Percentiles rank a stretch among this genome's conserved stretches.
These are phyloP conservation scores for Symbiodinium pilosum DNA, from an alignment of 73 alveolate species.

Conservation along the genomic window DNA sequence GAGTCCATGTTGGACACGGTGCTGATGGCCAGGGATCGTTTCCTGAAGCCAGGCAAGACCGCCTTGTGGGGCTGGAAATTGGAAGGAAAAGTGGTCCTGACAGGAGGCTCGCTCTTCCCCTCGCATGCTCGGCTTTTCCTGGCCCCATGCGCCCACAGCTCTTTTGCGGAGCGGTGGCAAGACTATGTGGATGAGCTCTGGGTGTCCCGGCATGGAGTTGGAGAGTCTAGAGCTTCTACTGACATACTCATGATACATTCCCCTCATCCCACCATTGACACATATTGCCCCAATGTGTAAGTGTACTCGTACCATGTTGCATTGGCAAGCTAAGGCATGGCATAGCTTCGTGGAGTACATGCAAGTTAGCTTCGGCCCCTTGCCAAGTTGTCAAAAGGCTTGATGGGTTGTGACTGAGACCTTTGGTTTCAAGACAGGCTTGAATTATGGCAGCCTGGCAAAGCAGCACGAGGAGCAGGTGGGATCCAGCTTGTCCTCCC, in stretches of 20 bases:
- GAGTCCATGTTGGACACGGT: constrained; percentile 98
- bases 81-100: background rate
- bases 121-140: constrained; percentile 97
- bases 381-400: too few relatives aligned
- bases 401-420: too few relatives aligned
- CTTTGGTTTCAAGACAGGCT: background rate
- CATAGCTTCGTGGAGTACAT: background rate
- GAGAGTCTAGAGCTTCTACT: background rate
- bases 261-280: too few relatives aligned
- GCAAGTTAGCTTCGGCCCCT: background rate
- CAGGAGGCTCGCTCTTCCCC: constrained; percentile 96
- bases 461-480: background rate
- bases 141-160: constrained; percentile 67
- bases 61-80: background rate
- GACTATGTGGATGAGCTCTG: background rate
- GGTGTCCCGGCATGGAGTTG: background rate
- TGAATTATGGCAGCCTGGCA: background rate
- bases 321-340: background rate
- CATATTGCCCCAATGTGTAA: too few relatives aligned
- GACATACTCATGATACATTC: too few relatives aligned
- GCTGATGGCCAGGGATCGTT: constrained; percentile 98
- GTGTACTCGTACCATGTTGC: too few relatives aligned
- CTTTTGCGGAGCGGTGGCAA: background rate
- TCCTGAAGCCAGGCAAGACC: constrained; percentile 93
- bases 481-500: background rate